Conservation (phyloP, 768 basidiomycete genomes). For the Tylopilus vinaceipallidus region DNA sequence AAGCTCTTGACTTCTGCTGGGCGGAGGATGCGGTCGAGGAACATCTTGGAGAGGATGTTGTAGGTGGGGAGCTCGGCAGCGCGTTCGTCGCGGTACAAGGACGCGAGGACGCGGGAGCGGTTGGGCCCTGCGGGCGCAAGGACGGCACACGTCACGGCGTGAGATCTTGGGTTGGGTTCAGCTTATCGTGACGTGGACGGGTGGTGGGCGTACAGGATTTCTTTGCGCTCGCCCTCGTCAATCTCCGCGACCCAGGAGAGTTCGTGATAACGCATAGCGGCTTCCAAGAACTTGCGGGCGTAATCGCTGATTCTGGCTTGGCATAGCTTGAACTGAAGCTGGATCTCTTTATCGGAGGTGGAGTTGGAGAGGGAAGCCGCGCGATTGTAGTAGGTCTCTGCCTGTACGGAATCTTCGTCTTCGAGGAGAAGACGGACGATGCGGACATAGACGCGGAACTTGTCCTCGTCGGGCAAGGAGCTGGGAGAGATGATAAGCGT, state of each 20-base stretch:
- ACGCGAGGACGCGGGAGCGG: conserved; percentile 88
- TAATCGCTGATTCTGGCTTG: conserved; percentile 96
- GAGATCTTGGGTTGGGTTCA: conserved; percentile 48
- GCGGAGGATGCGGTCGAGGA: conserved; percentile 94
- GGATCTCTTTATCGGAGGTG: conserved; percentile 72
- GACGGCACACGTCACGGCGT: conserved; percentile 94
- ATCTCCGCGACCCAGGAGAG: conserved; percentile 88
- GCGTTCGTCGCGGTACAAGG: conserved; percentile 93
- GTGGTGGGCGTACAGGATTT: conserved; percentile 66
- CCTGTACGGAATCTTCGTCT: conserved; percentile 94
- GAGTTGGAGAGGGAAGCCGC: conserved; percentile 87
- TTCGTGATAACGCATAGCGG: conserved; percentile 92
- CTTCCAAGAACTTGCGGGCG: conserved; percentile 89
- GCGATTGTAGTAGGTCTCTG: conserved; percentile 97
- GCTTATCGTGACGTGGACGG: not conserved
- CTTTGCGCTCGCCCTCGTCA: conserved; percentile 88
- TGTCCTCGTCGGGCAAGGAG: conserved; percentile 75
- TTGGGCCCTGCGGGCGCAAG: conserved; percentile 97
- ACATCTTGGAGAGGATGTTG: conserved; percentile 96
- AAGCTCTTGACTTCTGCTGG: conserved; percentile 88
- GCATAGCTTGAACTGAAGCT: conserved; percentile 84
- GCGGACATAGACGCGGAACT: conserved; percentile 86
- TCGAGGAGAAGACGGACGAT: conserved; percentile 93
- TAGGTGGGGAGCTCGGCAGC: conserved; percentile 74
- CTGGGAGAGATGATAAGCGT: conserved; percentile 34